Evolutionary conservation across 208 protist species (phyloP), one percentile per base, ranked within the genome.

Genomic region (Trypanosoma cruzi): DNA sequence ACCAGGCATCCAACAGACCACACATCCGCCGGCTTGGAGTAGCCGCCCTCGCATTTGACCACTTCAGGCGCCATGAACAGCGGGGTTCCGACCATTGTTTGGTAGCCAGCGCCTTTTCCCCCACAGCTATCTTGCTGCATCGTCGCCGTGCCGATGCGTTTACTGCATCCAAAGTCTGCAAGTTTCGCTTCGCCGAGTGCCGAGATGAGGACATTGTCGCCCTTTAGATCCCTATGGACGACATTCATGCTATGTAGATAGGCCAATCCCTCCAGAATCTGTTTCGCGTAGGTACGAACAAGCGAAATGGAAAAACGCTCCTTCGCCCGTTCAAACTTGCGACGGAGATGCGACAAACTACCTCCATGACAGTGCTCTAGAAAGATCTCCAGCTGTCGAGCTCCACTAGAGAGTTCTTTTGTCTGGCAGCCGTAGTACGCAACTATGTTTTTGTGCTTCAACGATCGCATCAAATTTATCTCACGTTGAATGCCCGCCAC

Each of bases 111-210:
- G 10, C 77, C 77, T 4, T 26, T 61, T 26, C 66, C 37, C 34
- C 34, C 49, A 53, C 58, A 37, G 53, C 42, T 64, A 62, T 71
- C 18, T 31, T 60, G 64, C 26, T 71, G 55, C 46, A 77, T 37
- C 11, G 73, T 76, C 4, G 52, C 58, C 2, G 82, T 84, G 18
- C 82, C 88, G 13, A 96, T 70, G 10, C 95, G 88, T 64, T 96
- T 98, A 70, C 90, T 96, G 48, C 91, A 96, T 7, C 95, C 95
- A 85, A 98, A 98, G 69, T 98, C 97, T 3, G 96, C 92, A 20
- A 98, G 82, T 80, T 98, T 98, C 5, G 96, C 90, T 57, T 94
- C 80, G 28, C 95, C 96, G 0, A 80, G 69, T 1, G 90, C 77
- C 40, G 80, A 92, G 60, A 98, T 90, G 49, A 98, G 81, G 36